These are phyloP conservation scores for Podaxis sp. DNA, from an alignment of 768 basidiomycete species.

Conservation along the genomic window DNA sequence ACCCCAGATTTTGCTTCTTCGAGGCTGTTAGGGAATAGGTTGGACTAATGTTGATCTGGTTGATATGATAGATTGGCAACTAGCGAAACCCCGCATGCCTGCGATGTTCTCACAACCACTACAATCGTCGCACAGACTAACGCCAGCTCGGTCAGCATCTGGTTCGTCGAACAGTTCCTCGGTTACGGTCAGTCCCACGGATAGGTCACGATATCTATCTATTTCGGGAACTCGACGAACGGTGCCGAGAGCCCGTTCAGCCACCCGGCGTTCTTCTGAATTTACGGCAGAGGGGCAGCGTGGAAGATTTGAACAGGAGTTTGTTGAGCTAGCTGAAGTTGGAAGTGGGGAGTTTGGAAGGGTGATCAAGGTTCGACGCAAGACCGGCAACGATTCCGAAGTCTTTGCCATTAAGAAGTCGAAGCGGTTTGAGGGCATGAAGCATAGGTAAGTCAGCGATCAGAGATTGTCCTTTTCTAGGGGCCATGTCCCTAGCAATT, in stretches of 20 bases:
- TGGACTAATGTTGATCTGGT: slow-evolving; percentile 11
- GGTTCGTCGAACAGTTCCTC: slow-evolving; percentile 53
- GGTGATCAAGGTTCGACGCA: slow-evolving; percentile 78
- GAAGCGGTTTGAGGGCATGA: slow-evolving; percentile 84
- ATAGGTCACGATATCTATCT: slow-evolving; percentile 24
- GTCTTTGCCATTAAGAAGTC: slow-evolving; percentile 93
- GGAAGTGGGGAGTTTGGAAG: slow-evolving; percentile 94
- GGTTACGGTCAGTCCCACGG: slow-evolving; percentile 42
- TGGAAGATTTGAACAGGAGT: slow-evolving; percentile 77
- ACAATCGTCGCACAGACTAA: not conserved
- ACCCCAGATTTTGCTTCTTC: slow-evolving; percentile 7
- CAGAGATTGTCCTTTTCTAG: slow-evolving; percentile 14
- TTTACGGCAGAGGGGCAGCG: slow-evolving; percentile 44
- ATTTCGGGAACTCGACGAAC: slow-evolving; percentile 19
- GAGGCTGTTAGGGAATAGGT: not conserved
- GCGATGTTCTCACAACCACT: slow-evolving; percentile 22
- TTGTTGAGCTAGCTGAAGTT: slow-evolving; percentile 73
- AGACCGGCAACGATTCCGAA: slow-evolving; percentile 45
- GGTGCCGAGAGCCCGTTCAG: slow-evolving; percentile 17
- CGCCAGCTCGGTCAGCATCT: slow-evolving; percentile 45
- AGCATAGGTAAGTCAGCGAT: slow-evolving; percentile 68
- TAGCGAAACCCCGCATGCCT: slow-evolving; percentile 45
- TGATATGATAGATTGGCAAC: slow-evolving; percentile 45
- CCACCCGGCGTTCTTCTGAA: slow-evolving; percentile 31
- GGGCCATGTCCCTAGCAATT: slow-evolving; percentile 10